phyloP scores from a whole-genome alignment of 2,329 filamentous ascomycete genomes.

The Pyrenophora teres region DNA sequence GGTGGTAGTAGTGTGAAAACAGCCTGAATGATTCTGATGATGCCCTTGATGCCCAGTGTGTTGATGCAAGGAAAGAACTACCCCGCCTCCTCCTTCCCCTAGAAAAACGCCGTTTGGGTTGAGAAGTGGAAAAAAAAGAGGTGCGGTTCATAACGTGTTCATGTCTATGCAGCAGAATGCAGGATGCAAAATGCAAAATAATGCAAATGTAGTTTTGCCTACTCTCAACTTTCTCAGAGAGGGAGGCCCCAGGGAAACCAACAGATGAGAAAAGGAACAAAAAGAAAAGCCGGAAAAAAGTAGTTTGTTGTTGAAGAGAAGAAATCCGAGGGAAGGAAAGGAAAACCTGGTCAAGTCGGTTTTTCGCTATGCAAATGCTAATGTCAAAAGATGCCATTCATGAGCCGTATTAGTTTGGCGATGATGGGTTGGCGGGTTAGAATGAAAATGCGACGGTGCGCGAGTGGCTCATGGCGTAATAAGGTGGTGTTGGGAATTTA shows the following conservation, averaged over 20 bases:
- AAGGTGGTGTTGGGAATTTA: conserved; percentile 16
- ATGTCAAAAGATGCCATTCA: background rate
- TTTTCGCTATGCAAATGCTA: background rate
- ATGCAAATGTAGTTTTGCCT: background rate
- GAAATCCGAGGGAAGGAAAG: background rate
- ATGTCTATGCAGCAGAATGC: background rate
- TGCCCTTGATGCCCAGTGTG: background rate
- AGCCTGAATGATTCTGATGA: background rate
- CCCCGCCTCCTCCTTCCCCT: too few species aligned
- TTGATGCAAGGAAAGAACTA: too few species aligned
- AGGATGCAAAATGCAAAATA: background rate
- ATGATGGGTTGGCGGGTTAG: background rate
- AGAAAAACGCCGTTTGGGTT: conserved; percentile 1
- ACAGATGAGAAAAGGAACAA: background rate
- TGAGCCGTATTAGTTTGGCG: background rate
- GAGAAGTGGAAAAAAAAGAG: background rate
- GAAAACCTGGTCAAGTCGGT: background rate
- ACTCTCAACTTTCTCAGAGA: too few species aligned
- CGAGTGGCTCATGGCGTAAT: background rate
- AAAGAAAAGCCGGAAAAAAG: background rate
- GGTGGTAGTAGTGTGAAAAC: too few species aligned
- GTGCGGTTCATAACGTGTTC: too few species aligned
- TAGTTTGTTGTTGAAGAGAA: conserved; percentile 2
- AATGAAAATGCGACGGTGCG: background rate
- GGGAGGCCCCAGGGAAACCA: background rate